Evolutionary conservation across 306 rosid species (phyloP), one percentile per base, ranked within the genome.

Genomic region (Gynostemma pentaphyllum): DNA sequence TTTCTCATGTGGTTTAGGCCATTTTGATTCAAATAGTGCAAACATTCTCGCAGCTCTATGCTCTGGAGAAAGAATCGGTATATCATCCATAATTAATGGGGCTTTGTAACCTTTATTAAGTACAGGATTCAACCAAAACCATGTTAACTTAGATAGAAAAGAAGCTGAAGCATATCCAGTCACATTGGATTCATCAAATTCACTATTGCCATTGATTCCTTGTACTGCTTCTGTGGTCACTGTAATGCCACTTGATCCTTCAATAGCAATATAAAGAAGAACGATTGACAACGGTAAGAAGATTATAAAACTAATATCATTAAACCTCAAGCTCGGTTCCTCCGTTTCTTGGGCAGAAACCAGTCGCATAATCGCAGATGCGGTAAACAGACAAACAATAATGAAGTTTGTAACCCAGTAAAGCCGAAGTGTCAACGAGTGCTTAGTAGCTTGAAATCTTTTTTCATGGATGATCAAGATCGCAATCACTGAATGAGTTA

Each of bases 61-160:
- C 24, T 79, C 79, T 0, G 90, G 90, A 0, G 96, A 82, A 70
- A 92, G 95, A 0, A 37, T 21, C 1, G 98, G 98, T 49, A 92
- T 66, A 10, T 92, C 83, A 32, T 92, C 94, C 6, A 84, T 68
- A 32, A 64, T 81, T 29, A 92, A 73, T 0, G 96, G 94, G 2
- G 90, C 65, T 15, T 50, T 42, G 67, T 88, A 84, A 51, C 98
- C 98, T 80, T 84, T 82, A 18, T 76, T 80, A 68, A 92, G 74
- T 70, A 92, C 71, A 21, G 98, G 98, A 69, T 92, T 92, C 76
- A 92, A 72, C 98, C 98, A 92, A 61, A 84, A 36, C 98, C 95
- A 88, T 54, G 88, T 84, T 27, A 92, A 83, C 70, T 75, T 92
- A 9, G 95, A 86, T 13, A 79, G 30, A 1, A 68, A 11, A 40